Conservation (phyloP, 1,284 basidiomycete genomes). For the Apiotrichum akiyoshidainum region DNA sequence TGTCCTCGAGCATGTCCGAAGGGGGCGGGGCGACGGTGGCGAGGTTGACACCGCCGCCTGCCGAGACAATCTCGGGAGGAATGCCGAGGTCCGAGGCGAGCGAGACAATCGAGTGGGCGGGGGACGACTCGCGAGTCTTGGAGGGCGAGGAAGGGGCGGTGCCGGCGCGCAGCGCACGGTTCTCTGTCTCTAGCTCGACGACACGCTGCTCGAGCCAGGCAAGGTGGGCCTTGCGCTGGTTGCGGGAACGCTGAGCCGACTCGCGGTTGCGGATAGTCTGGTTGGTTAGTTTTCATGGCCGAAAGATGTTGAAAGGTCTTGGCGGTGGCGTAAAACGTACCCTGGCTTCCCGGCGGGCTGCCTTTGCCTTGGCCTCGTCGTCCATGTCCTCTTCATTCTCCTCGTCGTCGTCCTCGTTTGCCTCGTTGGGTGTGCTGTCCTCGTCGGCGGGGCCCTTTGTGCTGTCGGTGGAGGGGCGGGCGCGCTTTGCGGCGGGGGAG, state of each 20-base stretch:
- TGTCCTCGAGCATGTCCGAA: conserved; percentile 30
- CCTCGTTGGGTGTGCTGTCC: conserved; percentile 9
- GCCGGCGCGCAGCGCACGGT: conserved; percentile 33
- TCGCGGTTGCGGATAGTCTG: conserved; percentile 47
- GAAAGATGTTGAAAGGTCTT: background rate
- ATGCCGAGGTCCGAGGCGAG: conserved; percentile 39
- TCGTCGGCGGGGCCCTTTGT: conserved; percentile 22
- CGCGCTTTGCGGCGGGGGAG: conserved; percentile 18
- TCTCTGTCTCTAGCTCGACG: conserved; percentile 45
- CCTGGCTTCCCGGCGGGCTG: conserved; percentile 41
- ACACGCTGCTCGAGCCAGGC: conserved; percentile 47
- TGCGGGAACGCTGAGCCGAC: conserved; percentile 47
- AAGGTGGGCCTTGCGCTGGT: conserved; percentile 49
- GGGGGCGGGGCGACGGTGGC: conserved; percentile 42
- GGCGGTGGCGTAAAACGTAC: conserved; percentile 24
- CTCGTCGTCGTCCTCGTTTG: conserved; percentile 17
- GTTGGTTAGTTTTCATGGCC: background rate
- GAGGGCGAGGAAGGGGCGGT: conserved; percentile 13
- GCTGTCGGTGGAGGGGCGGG: conserved; percentile 6
- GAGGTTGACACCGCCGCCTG: conserved; percentile 39
- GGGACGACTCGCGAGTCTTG: conserved; percentile 32
- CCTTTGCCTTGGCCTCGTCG: conserved; percentile 35
- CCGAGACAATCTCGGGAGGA: conserved; percentile 33
- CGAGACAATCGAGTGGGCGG: conserved; percentile 35
- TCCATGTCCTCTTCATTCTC: conserved; percentile 25